These are phyloP conservation scores for Allantophomopsis lycopodina DNA, from an alignment of 2,329 filamentous ascomycete genomes.

Conservation along the genomic window DNA sequence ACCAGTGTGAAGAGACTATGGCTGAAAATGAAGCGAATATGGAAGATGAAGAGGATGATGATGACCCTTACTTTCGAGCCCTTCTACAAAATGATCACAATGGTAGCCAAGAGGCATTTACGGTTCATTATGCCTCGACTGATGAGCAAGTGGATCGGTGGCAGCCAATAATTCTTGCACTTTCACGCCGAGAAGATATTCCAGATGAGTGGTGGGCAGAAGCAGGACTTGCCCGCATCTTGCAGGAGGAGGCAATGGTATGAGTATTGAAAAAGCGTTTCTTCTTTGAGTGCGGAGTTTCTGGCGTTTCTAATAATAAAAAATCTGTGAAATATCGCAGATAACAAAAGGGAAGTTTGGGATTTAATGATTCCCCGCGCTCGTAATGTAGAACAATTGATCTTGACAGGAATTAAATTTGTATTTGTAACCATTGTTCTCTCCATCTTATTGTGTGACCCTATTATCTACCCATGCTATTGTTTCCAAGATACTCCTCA, in stretches of 20 bases:
- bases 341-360: too few relatives aligned
- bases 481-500: too few relatives aligned
- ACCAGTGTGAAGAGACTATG: background rate
- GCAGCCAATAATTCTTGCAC: constrained; percentile 56
- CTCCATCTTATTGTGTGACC: too few relatives aligned
- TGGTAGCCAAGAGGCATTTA: constrained; percentile 11
- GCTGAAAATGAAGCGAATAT: background rate
- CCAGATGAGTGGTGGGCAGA: constrained; percentile 74
- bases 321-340: too few relatives aligned
- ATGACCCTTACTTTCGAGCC: constrained; percentile 15
- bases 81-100: too few relatives aligned
- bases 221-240: constrained; percentile 49
- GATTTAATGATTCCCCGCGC: too few relatives aligned
- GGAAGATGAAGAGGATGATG: constrained; percentile 9
- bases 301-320: too few relatives aligned
- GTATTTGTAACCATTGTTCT: too few relatives aligned
- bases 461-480: too few relatives aligned
- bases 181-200: constrained; percentile 60
- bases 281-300: too few relatives aligned
- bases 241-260: constrained; percentile 25
- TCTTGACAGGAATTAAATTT: too few relatives aligned
- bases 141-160: constrained; percentile 40
- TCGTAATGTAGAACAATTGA: too few relatives aligned
- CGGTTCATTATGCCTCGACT: constrained; percentile 16
- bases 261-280: background rate